Conservation (phyloP, 345 rosid genomes). For the Noccaea caerulescens region DNA sequence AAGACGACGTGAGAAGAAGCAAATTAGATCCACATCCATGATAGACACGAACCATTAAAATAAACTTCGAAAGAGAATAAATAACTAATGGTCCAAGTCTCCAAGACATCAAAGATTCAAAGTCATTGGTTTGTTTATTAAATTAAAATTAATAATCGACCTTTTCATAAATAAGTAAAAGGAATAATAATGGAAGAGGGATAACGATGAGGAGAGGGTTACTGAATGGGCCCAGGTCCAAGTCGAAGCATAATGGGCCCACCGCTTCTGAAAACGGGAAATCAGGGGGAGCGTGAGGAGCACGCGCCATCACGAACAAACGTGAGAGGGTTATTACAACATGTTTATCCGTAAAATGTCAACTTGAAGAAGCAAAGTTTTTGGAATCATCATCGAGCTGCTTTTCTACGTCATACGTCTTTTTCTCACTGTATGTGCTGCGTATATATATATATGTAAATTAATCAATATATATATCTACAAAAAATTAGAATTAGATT, state of each 20-base stretch:
- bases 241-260: slow-evolving; percentile 29
- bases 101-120: slow-evolving; percentile 3
- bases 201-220: not conserved
- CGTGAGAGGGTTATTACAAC: slow-evolving; percentile 24
- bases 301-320: slow-evolving; percentile 41
- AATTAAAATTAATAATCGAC: not conserved
- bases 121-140: slow-evolving; percentile 15
- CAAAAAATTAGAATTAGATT: not conserved
- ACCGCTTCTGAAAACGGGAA: not conserved
- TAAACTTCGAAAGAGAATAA: not conserved
- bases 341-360: slow-evolving; percentile 42
- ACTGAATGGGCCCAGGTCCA: slow-evolving; percentile 36
- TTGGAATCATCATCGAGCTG: slow-evolving; percentile 42
- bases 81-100: slow-evolving; percentile 14
- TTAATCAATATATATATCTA: not conserved
- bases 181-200: slow-evolving; percentile 17
- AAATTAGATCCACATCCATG: slow-evolving; percentile 33
- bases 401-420: slow-evolving; percentile 41
- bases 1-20: slow-evolving; percentile 40
- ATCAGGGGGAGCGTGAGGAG: not conserved
- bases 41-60: slow-evolving; percentile 19
- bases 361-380: slow-evolving; percentile 41
- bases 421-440: slow-evolving; percentile 31
- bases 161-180: not conserved
- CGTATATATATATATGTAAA: not conserved